Percentiles rank a stretch among this genome's conserved stretches.
Evolutionary conservation across 1,284 basidiomycete genomes (phyloP).

Genomic region (Ceratorhiza oryzae-sativae): DNA sequence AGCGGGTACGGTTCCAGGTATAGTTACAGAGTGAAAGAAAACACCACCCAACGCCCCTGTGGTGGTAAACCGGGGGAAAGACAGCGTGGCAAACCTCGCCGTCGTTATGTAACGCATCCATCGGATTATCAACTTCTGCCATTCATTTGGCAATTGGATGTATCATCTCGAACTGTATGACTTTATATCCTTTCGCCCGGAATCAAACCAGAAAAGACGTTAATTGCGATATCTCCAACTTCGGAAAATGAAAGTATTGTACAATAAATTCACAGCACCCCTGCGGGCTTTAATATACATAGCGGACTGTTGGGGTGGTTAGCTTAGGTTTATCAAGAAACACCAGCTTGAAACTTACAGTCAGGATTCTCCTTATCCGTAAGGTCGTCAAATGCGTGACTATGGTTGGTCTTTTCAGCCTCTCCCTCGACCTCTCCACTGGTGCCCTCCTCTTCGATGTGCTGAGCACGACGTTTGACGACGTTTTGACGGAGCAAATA

Average conservation of each 20-base stretch:
- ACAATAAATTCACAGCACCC: not conserved
- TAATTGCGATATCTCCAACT: no score
- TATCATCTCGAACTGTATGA: no score
- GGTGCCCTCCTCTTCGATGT: constrained; percentile 38
- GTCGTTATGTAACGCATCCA: constrained; percentile 7
- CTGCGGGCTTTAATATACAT: constrained; percentile 50
- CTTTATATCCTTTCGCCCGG: no score
- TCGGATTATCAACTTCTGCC: constrained; percentile 15
- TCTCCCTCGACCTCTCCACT: constrained; percentile 46
- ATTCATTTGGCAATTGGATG: not conserved
- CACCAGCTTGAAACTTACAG: constrained; percentile 50
- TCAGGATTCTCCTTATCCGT: constrained; percentile 61
- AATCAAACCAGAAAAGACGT: no score
- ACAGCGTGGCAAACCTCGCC: constrained; percentile 28
- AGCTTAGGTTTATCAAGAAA: not conserved
- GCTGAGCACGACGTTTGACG: constrained; percentile 52
- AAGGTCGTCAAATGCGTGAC: constrained; percentile 59
- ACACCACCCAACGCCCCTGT: not conserved
- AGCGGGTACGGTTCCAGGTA: no score
- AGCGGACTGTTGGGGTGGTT: constrained; percentile 51
- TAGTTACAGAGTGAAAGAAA: not conserved
- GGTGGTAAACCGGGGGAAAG: constrained; percentile 16
- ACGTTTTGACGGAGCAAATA: constrained; percentile 58
- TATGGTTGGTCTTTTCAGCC: constrained; percentile 54
- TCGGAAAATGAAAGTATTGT: constrained; percentile 20